Evolutionary conservation across 2,329 filamentous ascomycete species (phyloP), one percentile per base, ranked within the genome.

Genomic region (Fusarium sp.): DNA sequence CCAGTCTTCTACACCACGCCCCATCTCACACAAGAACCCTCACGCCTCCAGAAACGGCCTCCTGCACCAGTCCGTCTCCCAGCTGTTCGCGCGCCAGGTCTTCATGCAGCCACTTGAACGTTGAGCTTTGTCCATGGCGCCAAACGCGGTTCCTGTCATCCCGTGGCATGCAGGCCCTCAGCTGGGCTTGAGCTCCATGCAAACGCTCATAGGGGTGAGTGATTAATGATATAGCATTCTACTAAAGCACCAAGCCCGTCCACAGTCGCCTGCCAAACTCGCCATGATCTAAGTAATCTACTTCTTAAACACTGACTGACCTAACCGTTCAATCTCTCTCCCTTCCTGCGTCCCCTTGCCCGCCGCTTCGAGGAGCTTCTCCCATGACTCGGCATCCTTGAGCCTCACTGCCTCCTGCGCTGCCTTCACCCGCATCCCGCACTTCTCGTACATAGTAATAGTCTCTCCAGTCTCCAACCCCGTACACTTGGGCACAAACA

Each of bases 371-470:
- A 94, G 86, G 70, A 98, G 82, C 54, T 90, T 86, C 73, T 92
- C 89, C 81, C 97, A 90, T n/a, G 91, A 84, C 73, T 91, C 91
- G 51, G 89, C 84, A 78, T 99, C 93, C 80, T 93, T 97, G 64
- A 88, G 86, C 82, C 91, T 94, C 64, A 94, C 87, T 4, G 96
- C 95, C 82, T 98, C 96, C 82, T 98, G 95, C 5, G 92, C 96
- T 3, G 96, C 96, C 82, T 94, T 94, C 30, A 92, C 88, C 46
- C 94, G 85, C 90, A 97, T 89, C 16, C 95, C 95, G 79, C 96
- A 98, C 82, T 97, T 97, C 75, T 97, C 91, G 88, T 95, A 99
- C 95, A 99, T 98, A 72, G 92, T 89, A 59, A 97, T 91, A 4
- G 91, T 85, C 74, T 94, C 92, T 3, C 89, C 87, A 1, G 88